Evolutionary conservation across 345 rosid genomes (phyloP).

Genomic region (Boechera retrofracta): DNA sequence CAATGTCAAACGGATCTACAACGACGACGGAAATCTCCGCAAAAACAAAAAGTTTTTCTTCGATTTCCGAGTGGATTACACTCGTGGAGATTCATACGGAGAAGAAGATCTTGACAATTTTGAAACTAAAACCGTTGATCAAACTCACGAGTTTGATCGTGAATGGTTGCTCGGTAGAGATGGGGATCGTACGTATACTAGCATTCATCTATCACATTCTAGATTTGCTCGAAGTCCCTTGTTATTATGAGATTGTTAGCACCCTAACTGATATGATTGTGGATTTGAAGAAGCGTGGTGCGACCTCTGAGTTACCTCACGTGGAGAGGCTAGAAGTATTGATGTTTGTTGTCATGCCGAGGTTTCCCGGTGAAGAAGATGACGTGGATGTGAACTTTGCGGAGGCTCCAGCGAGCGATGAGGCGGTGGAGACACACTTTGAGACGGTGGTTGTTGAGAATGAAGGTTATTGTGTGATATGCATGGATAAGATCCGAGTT

Average conservation of each 20-base stretch:
- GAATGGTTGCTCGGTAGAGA: conserved; percentile 7
- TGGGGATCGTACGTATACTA: neutral
- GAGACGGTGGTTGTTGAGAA: conserved; percentile 7
- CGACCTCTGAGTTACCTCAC: neutral
- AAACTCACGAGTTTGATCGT: neutral
- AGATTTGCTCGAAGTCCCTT: neutral
- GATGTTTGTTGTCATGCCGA: neutral
- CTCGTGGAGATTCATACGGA: neutral
- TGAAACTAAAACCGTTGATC: neutral
- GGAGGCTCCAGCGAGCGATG: conserved; percentile 9
- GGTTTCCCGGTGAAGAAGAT: neutral
- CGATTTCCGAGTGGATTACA: conserved; percentile 1
- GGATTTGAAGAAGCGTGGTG: neutral
- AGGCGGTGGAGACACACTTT: conserved; percentile 1
- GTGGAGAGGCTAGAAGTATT: neutral
- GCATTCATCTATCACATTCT: conserved; percentile 4
- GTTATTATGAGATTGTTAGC: neutral
- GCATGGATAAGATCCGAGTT: conserved; percentile 8
- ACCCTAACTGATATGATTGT: neutral
- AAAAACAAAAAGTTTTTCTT: neutral
- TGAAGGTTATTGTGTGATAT: neutral
- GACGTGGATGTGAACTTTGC: neutral
- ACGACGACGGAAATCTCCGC: neutral
- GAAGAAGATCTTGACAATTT: neutral
- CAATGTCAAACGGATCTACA: neutral